A percentile compares a stretch with the other conserved stretches of the same genome.
These are phyloP conservation scores for Lachancea lanzarotensis DNA, from an alignment of 805 yeast species.

Conservation along the genomic window DNA sequence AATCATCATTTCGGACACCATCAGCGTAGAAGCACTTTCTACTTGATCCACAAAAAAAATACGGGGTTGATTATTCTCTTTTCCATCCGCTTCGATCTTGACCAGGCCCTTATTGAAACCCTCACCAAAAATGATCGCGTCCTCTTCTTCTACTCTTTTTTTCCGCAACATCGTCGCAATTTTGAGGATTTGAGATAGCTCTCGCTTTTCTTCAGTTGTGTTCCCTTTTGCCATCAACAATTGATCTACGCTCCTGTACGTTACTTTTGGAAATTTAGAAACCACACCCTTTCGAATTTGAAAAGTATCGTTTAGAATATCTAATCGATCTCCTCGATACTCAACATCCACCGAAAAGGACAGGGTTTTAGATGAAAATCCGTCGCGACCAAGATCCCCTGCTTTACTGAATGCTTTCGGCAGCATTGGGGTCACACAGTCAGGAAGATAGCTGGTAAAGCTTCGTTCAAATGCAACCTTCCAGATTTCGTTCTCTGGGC, in stretches of 20 bases:
- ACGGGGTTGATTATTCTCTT: slow-evolving; percentile 10
- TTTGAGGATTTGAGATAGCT: slow-evolving; percentile 31
- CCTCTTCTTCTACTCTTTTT: slow-evolving; percentile 30
- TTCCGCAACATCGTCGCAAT: slow-evolving; percentile 18
- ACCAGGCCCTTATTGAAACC: slow-evolving; percentile 28
- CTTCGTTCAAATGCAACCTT: slow-evolving; percentile 55
- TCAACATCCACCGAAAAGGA: slow-evolving; percentile 37
- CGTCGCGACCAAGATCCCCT: slow-evolving; percentile 46
- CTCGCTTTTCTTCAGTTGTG: slow-evolving; percentile 4
- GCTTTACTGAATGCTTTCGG: slow-evolving; percentile 48
- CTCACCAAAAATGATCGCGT: slow-evolving; percentile 39
- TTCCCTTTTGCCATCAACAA: slow-evolving; percentile 30
- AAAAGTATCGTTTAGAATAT: slow-evolving; percentile 22
- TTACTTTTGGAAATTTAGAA: slow-evolving; percentile 43
- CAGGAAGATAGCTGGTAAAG: slow-evolving; percentile 69
- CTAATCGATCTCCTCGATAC: slow-evolving; percentile 21
- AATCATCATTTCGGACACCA: slow-evolving; percentile 85
- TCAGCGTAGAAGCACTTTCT: slow-evolving; percentile 45
- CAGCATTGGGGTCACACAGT: slow-evolving; percentile 58
- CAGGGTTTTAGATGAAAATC: slow-evolving; percentile 41
- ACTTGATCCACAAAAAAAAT: slow-evolving; percentile 21
- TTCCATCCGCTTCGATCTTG: slow-evolving; percentile 5
- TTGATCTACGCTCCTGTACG: slow-evolving; percentile 58
- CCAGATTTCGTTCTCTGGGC: slow-evolving; percentile 27
- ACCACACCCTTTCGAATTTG: slow-evolving; percentile 39